A percentile compares a stretch with the other conserved stretches of the same genome.
phyloP scores from a whole-genome alignment of 2,329 filamentous ascomycete species.

The Madurella fahalii region DNA sequence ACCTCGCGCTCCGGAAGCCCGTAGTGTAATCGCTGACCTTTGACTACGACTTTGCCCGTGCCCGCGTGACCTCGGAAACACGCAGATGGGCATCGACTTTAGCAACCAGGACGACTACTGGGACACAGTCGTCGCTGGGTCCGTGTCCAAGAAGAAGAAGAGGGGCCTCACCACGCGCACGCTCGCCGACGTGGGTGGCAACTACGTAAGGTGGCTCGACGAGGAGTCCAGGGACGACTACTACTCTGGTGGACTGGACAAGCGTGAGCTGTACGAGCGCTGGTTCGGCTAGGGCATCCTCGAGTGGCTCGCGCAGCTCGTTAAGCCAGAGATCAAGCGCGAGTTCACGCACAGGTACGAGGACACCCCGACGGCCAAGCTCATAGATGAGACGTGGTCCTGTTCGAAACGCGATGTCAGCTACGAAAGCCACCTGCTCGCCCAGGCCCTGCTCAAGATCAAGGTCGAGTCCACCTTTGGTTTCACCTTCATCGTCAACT shows the following conservation, averaged over 20 bases:
- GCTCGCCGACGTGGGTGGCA: neutral
- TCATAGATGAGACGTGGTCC: neutral
- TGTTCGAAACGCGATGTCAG: neutral
- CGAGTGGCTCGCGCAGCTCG: neutral
- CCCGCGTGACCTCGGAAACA: too few species aligned
- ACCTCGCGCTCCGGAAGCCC: too few species aligned
- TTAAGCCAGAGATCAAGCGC: constrained; percentile 1
- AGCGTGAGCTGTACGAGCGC: neutral
- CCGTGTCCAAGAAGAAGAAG: neutral
- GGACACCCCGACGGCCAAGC: neutral
- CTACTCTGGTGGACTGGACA: neutral
- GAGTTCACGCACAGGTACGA: neutral
- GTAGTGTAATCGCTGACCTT: too few species aligned
- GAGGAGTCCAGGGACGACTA: constrained; percentile 3
- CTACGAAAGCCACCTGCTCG: neutral
- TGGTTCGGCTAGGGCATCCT: constrained; percentile 3
- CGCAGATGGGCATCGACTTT: neutral
- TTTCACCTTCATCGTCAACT: too few species aligned
- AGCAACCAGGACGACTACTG: constrained; percentile 6
- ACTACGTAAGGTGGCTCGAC: constrained; percentile 1
- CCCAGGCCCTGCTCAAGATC: neutral
- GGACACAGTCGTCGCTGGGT: neutral
- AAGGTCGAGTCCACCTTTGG: neutral
- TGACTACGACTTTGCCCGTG: too few species aligned
- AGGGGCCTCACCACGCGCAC: neutral